Base-by-base conservation (phyloP, 371 early-diverging fungal species). In the Parasitella parasitica region DNA sequence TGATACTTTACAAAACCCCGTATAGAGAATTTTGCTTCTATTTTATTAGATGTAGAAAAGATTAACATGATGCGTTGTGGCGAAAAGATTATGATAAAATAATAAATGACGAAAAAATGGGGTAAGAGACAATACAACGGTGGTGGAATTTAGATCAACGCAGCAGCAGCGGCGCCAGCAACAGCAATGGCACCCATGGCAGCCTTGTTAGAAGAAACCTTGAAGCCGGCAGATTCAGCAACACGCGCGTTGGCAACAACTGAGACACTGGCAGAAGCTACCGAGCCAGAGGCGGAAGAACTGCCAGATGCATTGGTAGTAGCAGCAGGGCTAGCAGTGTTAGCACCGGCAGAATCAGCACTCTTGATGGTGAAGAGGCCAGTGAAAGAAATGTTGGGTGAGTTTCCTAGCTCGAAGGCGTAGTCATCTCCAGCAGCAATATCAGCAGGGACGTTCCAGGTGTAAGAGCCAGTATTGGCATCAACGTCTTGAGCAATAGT, bases 371-470 rank as follows among this genome's bases (percentile, higher is more conserved):
- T 59, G 37, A 72, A 72, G 22, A 55, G 59, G 57, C 69, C 69
- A 39, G 69, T 63, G 54, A 51, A 69, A 35, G 64, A 61, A n/a
- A 65, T n/a, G 35, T 72, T 59, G 22, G 72, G 72, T 13, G 69
- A 61, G 15, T 16, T 36, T 30, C 72, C 72, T 5, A 71, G 59
- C 22, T 37, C 57, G 6, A 71, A 62, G 13, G 72, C 72, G 28
- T 71, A 71, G 32, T 71, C 41, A 8, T 20, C 35, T 27, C 55
- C 68, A 48, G 58, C 38, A 24, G 61, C 24, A 20, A 56, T 54
- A 38, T 67, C 65, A 27, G 62, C 51, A 48, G 68, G 68, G 6
- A 71, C 36, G 9, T 50, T 46, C 72, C 72, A 71, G 12, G 46
- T 34, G 32, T 64, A 71, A 11, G 46, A 34, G 28, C 64, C 61